phyloP scores from a whole-genome alignment of 306 rosid genomes.

The Sphenostylis stenocarpa region DNA sequence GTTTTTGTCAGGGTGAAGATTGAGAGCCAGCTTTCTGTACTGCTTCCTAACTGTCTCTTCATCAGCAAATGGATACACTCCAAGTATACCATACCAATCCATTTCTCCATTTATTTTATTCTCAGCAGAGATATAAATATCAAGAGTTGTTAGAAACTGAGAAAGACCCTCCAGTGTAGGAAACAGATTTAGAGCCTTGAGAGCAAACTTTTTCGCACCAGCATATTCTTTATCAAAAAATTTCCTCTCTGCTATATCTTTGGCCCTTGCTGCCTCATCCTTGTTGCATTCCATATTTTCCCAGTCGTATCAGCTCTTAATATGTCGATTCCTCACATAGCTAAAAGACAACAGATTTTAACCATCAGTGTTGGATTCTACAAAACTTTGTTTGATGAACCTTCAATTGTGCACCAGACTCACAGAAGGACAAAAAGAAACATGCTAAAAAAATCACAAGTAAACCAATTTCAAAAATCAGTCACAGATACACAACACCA shows the following conservation, averaged over 20 bases:
- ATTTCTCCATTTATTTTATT: constrained; percentile 64
- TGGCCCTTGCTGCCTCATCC: constrained; percentile 77
- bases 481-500: too few species aligned
- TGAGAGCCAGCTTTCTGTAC: constrained; percentile 64
- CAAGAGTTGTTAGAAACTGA: constrained; percentile 61
- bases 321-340: constrained; percentile 20
- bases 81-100: constrained; percentile 83
- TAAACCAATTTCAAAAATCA: too few species aligned
- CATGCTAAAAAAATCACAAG: background rate
- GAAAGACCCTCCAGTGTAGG: constrained; percentile 72
- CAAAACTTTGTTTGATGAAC: constrained; percentile 17
- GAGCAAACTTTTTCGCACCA: constrained; percentile 64
- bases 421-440: constrained; percentile 5
- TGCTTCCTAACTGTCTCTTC: constrained; percentile 63
- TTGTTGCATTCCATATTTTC: constrained; percentile 70
- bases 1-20: constrained; percentile 84
- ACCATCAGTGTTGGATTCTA: constrained; percentile 27
- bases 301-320: constrained; percentile 8
- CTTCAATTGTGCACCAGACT: constrained; percentile 25
- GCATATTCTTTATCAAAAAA: constrained; percentile 57
- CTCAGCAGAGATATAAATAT: constrained; percentile 64
- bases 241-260: constrained; percentile 75
- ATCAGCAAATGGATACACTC: constrained; percentile 51
- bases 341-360: constrained; percentile 8
- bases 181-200: constrained; percentile 66